These are phyloP conservation scores for Ormosia semicastrata DNA, from an alignment of 306 rosid species.

Conservation along the genomic window DNA sequence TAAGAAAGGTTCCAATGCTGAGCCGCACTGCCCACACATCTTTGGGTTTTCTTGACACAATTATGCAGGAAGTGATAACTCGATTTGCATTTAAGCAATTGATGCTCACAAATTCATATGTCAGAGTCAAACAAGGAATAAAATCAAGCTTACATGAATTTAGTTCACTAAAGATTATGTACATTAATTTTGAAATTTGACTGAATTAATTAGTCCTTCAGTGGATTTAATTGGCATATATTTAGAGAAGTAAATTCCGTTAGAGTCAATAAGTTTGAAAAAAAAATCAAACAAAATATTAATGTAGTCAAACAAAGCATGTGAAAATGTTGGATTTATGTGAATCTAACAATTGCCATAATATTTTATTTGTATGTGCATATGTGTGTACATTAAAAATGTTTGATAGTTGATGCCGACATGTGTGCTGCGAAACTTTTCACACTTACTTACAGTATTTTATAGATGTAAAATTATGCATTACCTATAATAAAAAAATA, in stretches of 20 bases:
- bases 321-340: no score
- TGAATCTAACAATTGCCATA: no score
- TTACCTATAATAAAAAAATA: no score
- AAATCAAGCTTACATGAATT: not conserved
- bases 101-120: not conserved
- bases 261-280: not conserved
- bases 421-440: no score
- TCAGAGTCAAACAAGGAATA: not conserved
- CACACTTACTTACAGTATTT: no score
- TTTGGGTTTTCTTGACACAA: slow-evolving; percentile 83
- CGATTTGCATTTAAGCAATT: not conserved
- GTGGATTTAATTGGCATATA: not conserved
- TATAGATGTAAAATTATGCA: no score
- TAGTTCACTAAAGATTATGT: not conserved
- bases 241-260: not conserved
- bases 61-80: slow-evolving; percentile 41
- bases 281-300: no score
- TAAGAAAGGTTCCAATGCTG: slow-evolving; percentile 69
- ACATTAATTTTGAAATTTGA: not conserved
- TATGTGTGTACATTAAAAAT: no score
- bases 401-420: no score
- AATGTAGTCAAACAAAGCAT: not conserved
- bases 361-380: no score
- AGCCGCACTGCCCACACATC: slow-evolving; percentile 87
- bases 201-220: not conserved